These are phyloP conservation scores for Penicillium bovifimosum DNA, from an alignment of 495 filamentous ascomycete genomes.

Conservation along the genomic window DNA sequence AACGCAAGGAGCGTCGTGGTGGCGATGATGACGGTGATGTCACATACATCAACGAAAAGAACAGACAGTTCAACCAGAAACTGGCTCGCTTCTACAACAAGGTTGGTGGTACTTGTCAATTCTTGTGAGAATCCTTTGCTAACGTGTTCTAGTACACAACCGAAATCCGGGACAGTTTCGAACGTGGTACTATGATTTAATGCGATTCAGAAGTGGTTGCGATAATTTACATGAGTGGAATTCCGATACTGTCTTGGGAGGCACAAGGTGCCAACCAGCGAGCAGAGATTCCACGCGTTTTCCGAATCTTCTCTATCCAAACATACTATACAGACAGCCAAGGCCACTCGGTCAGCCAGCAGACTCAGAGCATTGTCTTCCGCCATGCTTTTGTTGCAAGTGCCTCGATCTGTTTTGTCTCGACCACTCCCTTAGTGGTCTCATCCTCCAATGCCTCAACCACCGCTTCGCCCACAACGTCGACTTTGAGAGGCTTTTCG, in stretches of 20 bases:
- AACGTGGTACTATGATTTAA: constrained; percentile 76
- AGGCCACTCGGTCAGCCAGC: background rate
- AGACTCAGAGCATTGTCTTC: constrained; percentile 65
- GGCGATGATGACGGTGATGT: constrained; percentile 79
- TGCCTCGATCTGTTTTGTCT: constrained; percentile 63
- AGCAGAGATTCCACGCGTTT: constrained; percentile 5
- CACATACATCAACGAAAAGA: constrained; percentile 99
- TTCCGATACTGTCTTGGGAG: constrained; percentile 2
- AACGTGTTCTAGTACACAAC: constrained; percentile 67
- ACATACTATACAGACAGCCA: background rate
- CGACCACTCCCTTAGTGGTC: constrained; percentile 61
- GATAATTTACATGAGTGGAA: constrained; percentile 23
- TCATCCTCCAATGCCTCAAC: constrained; percentile 73
- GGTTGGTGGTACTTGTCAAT: constrained; percentile 43
- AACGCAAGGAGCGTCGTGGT: constrained; percentile 70
- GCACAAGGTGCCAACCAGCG: background rate
- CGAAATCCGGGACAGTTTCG: constrained; percentile 95
- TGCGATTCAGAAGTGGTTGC: constrained; percentile 14
- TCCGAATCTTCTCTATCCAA: background rate
- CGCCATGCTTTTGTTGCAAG: constrained; percentile 74
- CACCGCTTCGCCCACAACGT: constrained; percentile 76
- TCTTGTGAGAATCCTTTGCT: constrained; percentile 16
- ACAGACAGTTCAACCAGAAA: constrained; percentile 99
- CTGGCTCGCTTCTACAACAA: constrained; percentile 94
- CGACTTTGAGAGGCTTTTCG: constrained; percentile 79